Evolutionary conservation across 495 filamentous ascomycete species (phyloP), one percentile per base, ranked within the genome.

Genomic region (Daldinia vernicosa): DNA sequence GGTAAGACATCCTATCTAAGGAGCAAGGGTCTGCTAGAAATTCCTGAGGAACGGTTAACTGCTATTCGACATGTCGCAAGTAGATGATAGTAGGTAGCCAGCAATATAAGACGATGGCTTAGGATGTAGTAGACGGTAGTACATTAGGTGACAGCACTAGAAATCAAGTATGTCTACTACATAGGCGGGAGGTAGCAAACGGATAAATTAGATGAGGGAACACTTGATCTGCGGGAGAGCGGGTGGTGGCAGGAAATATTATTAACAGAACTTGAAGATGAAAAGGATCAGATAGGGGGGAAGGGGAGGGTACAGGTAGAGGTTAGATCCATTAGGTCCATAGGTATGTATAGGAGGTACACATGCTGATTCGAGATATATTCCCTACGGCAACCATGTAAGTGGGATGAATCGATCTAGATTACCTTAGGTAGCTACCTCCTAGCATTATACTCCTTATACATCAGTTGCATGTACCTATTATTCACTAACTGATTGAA

Each of bases 101-200:
- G 28, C 2, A 39, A 30, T 47, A 69, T 62, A 61, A 72, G 65
- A 72, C 60, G 65, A 43, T 55, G 50, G 53, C 14, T 45, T 33
- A n/a, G n/a, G n/a, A n/a, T n/a, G n/a, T n/a, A 62, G 40, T 43
- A 65, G 50, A 37, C 30, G 15, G 70, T 69, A 69, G 59, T 55
- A 72, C 70, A 51, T 60, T 39, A 37, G 43, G 12, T 30, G 11
- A 60, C 17, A 61, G 39, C 28, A 32, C 52, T 17, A 17, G 12
- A 63, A 55, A 56, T 61, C 50, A 55, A 43, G 60, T 45, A 59
- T 27, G 63, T 43, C 50, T 65, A 19, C 17, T 27, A n/a, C n/a
- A n/a, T n/a, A 56, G 47, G 47, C 60, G 70, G 60, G n/a, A n/a
- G n/a, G 53, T 60, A 58, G 66, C 70, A 65, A 69, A 69, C 66